Percentiles rank a stretch among this genome's conserved stretches.
phyloP scores from a whole-genome alignment of 2,329 filamentous ascomycete genomes.

The Fusarium euwallaceae region DNA sequence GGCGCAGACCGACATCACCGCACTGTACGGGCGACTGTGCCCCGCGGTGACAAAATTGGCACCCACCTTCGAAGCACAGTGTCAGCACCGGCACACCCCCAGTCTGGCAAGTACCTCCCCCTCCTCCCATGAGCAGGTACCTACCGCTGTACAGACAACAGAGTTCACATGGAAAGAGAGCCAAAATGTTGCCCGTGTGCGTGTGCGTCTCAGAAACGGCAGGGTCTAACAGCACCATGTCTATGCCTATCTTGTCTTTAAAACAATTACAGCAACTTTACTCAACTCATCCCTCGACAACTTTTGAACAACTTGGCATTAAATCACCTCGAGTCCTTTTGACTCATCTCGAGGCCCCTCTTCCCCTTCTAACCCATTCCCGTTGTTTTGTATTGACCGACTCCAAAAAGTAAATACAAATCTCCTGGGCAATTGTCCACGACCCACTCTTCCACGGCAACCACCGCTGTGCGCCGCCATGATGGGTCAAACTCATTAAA shows the following conservation, averaged over 20 bases:
- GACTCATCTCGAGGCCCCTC: conserved; percentile 24
- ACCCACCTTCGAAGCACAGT: conserved; percentile 28
- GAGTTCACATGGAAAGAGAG: conserved; percentile 30
- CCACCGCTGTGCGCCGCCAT: conserved; percentile 32
- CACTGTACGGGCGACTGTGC: conserved; percentile 34
- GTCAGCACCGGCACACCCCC: conserved; percentile 2
- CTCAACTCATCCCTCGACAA: conserved; percentile 12
- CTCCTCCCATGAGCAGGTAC: conserved; percentile 12
- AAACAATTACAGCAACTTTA: neutral
- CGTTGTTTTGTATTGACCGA: conserved; percentile 45
- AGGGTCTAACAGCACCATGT: conserved; percentile 19
- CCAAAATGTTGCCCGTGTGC: conserved; percentile 10
- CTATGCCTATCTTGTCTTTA: neutral
- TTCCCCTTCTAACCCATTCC: conserved; percentile 26
- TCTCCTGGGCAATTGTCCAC: conserved; percentile 25
- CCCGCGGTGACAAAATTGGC: conserved; percentile 34
- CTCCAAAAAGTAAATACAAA: conserved; percentile 39
- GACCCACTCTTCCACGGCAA: conserved; percentile 47
- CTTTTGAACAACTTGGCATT: conserved; percentile 10
- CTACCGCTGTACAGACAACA: neutral
- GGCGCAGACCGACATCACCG: neutral
- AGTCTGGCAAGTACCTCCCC: conserved; percentile 19
- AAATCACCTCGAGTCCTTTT: conserved; percentile 24
- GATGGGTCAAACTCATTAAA: conserved; percentile 44
- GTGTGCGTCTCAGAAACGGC: conserved; percentile 8